Base-by-base conservation (phyloP, 1,284 basidiomycete species). In the Stygiomarasmius scandens region DNA sequence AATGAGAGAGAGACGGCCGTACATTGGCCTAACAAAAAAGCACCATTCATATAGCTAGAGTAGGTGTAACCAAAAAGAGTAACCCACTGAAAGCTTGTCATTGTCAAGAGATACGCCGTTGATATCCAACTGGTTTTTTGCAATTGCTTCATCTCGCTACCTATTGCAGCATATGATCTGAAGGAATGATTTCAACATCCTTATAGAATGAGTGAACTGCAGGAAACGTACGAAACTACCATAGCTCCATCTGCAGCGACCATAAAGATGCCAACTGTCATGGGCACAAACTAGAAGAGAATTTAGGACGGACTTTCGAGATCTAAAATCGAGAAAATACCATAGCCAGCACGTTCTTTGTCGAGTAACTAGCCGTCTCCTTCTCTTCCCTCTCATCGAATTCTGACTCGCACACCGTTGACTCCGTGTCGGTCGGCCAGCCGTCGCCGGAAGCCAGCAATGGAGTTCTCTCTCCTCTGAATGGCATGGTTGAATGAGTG, bases 51-150 rank as follows among this genome's bases (percentile, higher is more conserved):
- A 54, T 19, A 46, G 32, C 22, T n/a, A n/a, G 29, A n/a, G 24
- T 19, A 32, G 46, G 25, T n/a, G n/a, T n/a, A n/a, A n/a, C n/a
- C n/a, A 32, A 32, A 32, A 32, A 32, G 29, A 12, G 5, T 32
- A 29, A 73, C 83, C 47, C 55, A 85, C 84, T 86, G 84, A 61
- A 86, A 83, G 58, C 78, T 82, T 0, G 84, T 82, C 45, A 81
- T 65, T 0, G 83, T 84, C 47, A 87, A 67, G 72, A 87, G 77
- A 63, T 87, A 86, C 0, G 79, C 79, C 0, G 85, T 86, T 2
- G 84, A 81, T 25, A 87, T 83, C 85, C 85, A 87, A 61, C 84
- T 85, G 0, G 84, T 85, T 58, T 79, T 84, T 61, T 86, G 84
- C 1, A 87, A 76, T 63, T 85, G 78, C 8, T 85, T 78, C 14